Evolutionary conservation across 176 grass and related monocot genomes (phyloP), one percentile per base, ranked within the genome.

Genomic region (Stipa capillata): DNA sequence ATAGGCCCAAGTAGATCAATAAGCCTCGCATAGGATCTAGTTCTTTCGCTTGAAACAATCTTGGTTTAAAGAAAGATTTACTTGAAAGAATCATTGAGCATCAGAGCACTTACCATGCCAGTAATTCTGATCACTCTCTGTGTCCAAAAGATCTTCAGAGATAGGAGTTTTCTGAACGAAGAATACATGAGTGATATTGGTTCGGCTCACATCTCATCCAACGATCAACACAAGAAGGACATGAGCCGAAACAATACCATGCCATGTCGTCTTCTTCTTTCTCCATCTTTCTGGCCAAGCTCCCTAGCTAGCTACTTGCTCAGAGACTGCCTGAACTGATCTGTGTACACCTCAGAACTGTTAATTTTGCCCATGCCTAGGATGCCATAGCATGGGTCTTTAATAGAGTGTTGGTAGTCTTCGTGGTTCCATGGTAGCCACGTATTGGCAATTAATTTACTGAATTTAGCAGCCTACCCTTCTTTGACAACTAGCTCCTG

Each of bases 151-250:
- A 60, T 61, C 37, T 60, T n/a, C 15, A 2, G 45, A 4, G 45
- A 48, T 16, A 3, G 8, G 59, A 29, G 50, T 5, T 18, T 43
- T 29, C 20, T 20, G 84, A 86, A 86, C 73, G 84, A 80, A 80
- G 84, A 65, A 29, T 74, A 86, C 84, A 86, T 74, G 69, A 86
- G 84, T 74, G 84, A 86, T 75, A 80, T 81, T 86, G 84, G 84
- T 86, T 74, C 77, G 77, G 84, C 69, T 86, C 84, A 56, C 24
- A 27, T 48, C 77, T 36, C 37, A 1, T 31, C 15, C 44, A 11
- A 31, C 16, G 69, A 79, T 47, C 23, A 2, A 57, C 51, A 15
- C 56, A 36, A 57, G 7, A 73, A 67, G 20, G 45, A 31, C 13
- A 74, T 80, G 77, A 86, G 45, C 68, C 77, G 69, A 74, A 78